phyloP scores from a whole-genome alignment of 352 stramenopile species.

The Pythium rishiriense region DNA sequence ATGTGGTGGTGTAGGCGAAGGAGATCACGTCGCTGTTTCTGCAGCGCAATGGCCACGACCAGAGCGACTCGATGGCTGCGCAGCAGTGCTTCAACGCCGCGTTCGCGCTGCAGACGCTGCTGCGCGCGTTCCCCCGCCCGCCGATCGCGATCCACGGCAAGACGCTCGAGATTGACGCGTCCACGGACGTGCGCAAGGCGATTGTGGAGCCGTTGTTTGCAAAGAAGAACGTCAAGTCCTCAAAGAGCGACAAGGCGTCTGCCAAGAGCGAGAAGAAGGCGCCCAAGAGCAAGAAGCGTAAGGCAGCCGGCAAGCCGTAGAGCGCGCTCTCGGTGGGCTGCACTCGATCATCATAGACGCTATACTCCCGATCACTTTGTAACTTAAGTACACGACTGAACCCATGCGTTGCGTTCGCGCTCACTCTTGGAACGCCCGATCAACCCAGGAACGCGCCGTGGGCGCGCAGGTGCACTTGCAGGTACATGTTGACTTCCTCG shows the following conservation, averaged over 20 bases:
- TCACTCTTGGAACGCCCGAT: conserved; percentile 2
- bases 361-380: conserved; percentile 5
- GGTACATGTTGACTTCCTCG: conserved; percentile 72
- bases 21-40: conserved; percentile 59
- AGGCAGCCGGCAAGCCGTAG: conserved; percentile 23
- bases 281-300: conserved; percentile 28
- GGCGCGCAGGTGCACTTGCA: conserved; percentile 71
- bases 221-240: conserved; percentile 39
- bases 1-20: conserved; percentile 22
- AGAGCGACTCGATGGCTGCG: conserved; percentile 36
- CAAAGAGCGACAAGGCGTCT: conserved; percentile 5
- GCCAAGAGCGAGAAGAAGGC: neutral
- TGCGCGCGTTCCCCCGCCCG: conserved; percentile 61
- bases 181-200: conserved; percentile 36
- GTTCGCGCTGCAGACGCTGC: conserved; percentile 75
- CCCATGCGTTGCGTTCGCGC: neutral
- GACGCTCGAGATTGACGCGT: conserved; percentile 45
- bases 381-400: conserved; percentile 13
- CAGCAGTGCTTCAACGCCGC: conserved; percentile 80
- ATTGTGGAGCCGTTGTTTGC: conserved; percentile 42
- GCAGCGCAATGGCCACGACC: conserved; percentile 51
- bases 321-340: too few relatives aligned
- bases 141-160: conserved; percentile 49
- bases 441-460: conserved; percentile 49
- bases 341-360: conserved; percentile 1